Base-by-base conservation (phyloP, 2,329 filamentous ascomycete species). In the Cercospora sp. region DNA sequence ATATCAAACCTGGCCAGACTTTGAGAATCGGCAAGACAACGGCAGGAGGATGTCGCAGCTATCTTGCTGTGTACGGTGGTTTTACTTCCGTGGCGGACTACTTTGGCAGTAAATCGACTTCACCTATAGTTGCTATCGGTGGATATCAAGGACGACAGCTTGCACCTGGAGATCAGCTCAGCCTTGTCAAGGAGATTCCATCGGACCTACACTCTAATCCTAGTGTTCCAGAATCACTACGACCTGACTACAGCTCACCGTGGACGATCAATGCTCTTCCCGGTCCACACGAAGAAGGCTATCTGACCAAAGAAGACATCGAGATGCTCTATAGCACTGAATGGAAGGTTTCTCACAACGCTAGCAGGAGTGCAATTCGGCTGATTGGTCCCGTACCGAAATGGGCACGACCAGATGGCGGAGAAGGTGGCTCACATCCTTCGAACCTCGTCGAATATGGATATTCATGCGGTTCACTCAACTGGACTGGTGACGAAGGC, bases 341-440 rank as follows among this genome's bases (percentile, higher is more conserved):
- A n/a, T 89, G 86, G 85, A 86, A 86, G 60, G 81, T 90, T 1
- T 86, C 84, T 0, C 87, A 90, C 71, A 89, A 90, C 67, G 84
- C 86, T 0, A 86, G 85, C 12, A 80, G 88, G 66, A 86, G 84
- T 48, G 88, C 87, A 0, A 86, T 90, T 28, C 83, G 88, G 6
- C 80, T 90, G 0, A 77, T 87, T 1, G 88, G 88, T 0, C 87
- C 87, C 0, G 82, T 83, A 0, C 86, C 86, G 0, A 82, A 84
- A 69, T 90, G 86, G 84, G 85, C 87, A 13, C 80, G 88, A 6
- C 75, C 82, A 33, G 84, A 87, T 70, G 88, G 88, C 10, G 88
- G 88, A 0, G 87, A 89, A 68, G 88, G 87, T 7, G 88, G 88
- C 10, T 82, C 85, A 0, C 88, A 90, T 75, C 88, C 88, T 8